Percentiles rank a stretch among this genome's conserved stretches.
These are phyloP conservation scores for Venturia asperata DNA, from an alignment of 2,329 filamentous ascomycete species.

Conservation along the genomic window DNA sequence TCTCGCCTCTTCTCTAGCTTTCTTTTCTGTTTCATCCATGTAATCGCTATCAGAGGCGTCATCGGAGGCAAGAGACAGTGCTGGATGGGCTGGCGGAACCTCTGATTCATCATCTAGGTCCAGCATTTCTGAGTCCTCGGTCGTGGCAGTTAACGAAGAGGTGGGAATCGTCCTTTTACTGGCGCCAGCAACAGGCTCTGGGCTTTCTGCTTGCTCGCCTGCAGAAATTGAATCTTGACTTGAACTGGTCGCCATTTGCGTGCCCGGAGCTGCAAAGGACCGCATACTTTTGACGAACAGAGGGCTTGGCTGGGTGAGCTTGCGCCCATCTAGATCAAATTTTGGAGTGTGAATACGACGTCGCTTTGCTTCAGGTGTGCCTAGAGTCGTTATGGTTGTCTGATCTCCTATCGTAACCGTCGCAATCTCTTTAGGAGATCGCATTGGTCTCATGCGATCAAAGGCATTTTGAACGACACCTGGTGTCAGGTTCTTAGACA, in stretches of 20 bases:
- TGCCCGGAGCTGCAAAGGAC: constrained; percentile 51
- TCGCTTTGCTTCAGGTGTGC: constrained; percentile 42
- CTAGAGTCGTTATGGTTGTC: constrained; percentile 59
- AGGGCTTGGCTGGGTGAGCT: constrained; percentile 26
- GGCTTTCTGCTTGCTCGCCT: constrained; percentile 30
- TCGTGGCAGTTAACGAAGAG: constrained; percentile 20
- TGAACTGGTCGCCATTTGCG: constrained; percentile 27
- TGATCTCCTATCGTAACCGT: constrained; percentile 68
- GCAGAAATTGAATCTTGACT: constrained; percentile 28
- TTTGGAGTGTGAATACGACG: constrained; percentile 28
- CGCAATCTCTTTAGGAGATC: constrained; percentile 56
- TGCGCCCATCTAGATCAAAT: constrained; percentile 28
- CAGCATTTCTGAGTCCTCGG: constrained; percentile 11
- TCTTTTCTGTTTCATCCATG: constrained; percentile 51
- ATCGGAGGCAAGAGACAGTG: constrained; percentile 20
- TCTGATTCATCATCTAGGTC: constrained; percentile 21
- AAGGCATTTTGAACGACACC: constrained; percentile 54
- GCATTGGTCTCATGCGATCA: constrained; percentile 57
- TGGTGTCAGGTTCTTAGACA: constrained; percentile 31
- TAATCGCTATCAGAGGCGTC: constrained; percentile 39
- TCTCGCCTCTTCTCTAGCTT: constrained; percentile 40
- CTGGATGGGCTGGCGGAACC: not conserved
- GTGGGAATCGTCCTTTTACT: not conserved
- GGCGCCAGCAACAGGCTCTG: not conserved
- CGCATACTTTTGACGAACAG: constrained; percentile 42